These are phyloP conservation scores for Wickerhamomyces subpelliculosus DNA, from an alignment of 805 yeast genomes.

Conservation along the genomic window DNA sequence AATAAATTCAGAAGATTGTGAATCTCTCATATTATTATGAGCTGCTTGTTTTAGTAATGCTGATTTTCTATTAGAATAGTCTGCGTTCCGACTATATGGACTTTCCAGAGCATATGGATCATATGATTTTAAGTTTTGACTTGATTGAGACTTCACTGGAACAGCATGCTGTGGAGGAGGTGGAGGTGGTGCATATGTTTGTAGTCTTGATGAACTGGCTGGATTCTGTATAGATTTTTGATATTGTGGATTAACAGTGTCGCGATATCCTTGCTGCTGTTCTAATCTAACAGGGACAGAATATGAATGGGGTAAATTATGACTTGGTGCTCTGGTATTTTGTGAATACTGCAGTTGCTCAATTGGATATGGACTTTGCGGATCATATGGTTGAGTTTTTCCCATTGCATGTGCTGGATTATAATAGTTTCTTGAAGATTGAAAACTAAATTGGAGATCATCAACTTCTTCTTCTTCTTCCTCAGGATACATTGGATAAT, in stretches of 20 bases:
- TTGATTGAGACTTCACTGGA: constrained; percentile 19
- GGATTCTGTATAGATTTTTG: not conserved
- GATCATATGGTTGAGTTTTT: constrained; percentile 4
- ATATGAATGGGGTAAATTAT: constrained; percentile 14
- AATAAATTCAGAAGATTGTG: constrained; percentile 14
- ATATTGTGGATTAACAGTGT: constrained; percentile 1
- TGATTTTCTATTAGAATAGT: constrained; percentile 3
- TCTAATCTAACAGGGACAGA: constrained; percentile 17
- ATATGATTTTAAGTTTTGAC: constrained; percentile 9
- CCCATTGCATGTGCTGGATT: not conserved
- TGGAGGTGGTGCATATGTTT: constrained; percentile 9
- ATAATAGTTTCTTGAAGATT: constrained; percentile 18
- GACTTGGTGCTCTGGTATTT: not conserved
- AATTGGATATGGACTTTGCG: constrained; percentile 5
- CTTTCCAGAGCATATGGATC: constrained; percentile 6
- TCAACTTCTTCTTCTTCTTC: constrained; percentile 10
- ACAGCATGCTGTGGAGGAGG: constrained; percentile 18
- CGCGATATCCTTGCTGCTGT: not conserved
- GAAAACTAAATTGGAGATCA: constrained; percentile 22
- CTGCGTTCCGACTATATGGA: constrained; percentile 9
- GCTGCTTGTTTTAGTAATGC: constrained; percentile 9
- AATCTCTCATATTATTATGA: constrained; percentile 6
- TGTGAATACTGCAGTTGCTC: not conserved
- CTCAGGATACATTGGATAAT: not conserved
- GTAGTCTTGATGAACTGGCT: constrained; percentile 2